Conservation (phyloP, 768 basidiomycete species). For the Lyophyllum semitale region DNA sequence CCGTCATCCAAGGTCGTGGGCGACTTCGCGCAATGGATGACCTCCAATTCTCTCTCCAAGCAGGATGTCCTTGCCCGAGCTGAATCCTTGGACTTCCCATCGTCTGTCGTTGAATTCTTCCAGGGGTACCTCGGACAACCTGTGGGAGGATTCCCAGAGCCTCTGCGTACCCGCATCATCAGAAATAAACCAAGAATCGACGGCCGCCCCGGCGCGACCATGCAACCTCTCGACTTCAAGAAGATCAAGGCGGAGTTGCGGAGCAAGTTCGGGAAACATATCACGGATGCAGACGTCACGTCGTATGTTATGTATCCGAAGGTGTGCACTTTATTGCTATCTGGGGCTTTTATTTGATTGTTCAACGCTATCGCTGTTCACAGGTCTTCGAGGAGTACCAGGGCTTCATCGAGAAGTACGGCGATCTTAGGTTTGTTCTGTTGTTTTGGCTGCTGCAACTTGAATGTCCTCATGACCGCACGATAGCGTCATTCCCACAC, state of each 20-base stretch:
- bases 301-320: slow-evolving; percentile 99
- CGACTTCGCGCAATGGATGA: slow-evolving; percentile 99
- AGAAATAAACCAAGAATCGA: slow-evolving; percentile 94
- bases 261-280: slow-evolving; percentile 93
- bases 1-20: slow-evolving; percentile 99
- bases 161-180: slow-evolving; percentile 87
- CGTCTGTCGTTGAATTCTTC: slow-evolving; percentile 97
- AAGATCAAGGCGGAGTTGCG: slow-evolving; percentile 92
- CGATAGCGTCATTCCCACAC: slow-evolving; percentile 88
- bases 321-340: slow-evolving; percentile 42
- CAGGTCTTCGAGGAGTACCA: slow-evolving; percentile 98
- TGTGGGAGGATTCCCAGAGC: slow-evolving; percentile 98
- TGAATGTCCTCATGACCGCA: slow-evolving; percentile 15
- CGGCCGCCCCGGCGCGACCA: slow-evolving; percentile 85
- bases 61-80: slow-evolving; percentile 85
- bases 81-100: slow-evolving; percentile 94
- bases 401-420: slow-evolving; percentile 92
- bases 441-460: slow-evolving; percentile 1
- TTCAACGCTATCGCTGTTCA: not conserved
- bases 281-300: slow-evolving; percentile 90
- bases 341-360: not conserved
- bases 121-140: slow-evolving; percentile 98
- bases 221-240: slow-evolving; percentile 92
- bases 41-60: slow-evolving; percentile 88
- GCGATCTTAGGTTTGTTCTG: slow-evolving; percentile 78